Conservation (phyloP, 352 stramenopile genomes). For the Pythium volutum region DNA sequence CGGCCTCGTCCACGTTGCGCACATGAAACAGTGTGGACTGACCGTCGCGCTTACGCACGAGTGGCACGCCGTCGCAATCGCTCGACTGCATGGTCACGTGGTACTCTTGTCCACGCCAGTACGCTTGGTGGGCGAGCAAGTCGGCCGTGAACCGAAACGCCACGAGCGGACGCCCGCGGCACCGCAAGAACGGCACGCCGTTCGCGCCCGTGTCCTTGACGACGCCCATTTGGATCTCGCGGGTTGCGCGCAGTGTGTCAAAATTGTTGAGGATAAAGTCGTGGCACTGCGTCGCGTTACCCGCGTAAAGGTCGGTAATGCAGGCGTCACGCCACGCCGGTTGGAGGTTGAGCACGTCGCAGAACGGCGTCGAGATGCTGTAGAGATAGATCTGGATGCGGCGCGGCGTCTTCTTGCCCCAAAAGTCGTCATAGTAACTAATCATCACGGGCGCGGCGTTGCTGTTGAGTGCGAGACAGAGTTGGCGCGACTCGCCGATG, state of each 20-base stretch:
- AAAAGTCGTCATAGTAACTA: slow-evolving; percentile 32
- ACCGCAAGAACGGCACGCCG: slow-evolving; percentile 52
- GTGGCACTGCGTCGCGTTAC: slow-evolving; percentile 38
- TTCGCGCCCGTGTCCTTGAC: slow-evolving; percentile 35
- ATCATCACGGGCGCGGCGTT: slow-evolving; percentile 24
- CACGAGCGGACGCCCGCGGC: slow-evolving; percentile 29
- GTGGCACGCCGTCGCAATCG: slow-evolving; percentile 36
- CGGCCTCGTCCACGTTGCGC: slow-evolving; percentile 34
- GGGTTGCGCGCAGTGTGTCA: slow-evolving; percentile 26
- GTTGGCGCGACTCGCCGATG: slow-evolving; percentile 10
- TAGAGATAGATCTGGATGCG: slow-evolving; percentile 27
- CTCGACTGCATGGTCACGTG: slow-evolving; percentile 50
- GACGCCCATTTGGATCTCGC: slow-evolving; percentile 29
- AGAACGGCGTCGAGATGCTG: slow-evolving; percentile 34
- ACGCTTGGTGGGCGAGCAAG: slow-evolving; percentile 45
- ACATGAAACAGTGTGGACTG: slow-evolving; percentile 42
- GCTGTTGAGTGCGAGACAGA: slow-evolving; percentile 21
- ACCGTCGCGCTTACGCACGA: slow-evolving; percentile 33
- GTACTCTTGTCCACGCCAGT: slow-evolving; percentile 41
- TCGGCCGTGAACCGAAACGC: slow-evolving; percentile 54
- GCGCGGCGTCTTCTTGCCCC: slow-evolving; percentile 28
- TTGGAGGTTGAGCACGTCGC: slow-evolving; percentile 9
- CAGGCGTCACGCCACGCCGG: slow-evolving; percentile 27
- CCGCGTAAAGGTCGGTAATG: slow-evolving; percentile 17
- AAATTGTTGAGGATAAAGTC: slow-evolving; percentile 51